Conservation (phyloP, 352 stramenopile genomes). For the Saprolegnia diclina region DNA sequence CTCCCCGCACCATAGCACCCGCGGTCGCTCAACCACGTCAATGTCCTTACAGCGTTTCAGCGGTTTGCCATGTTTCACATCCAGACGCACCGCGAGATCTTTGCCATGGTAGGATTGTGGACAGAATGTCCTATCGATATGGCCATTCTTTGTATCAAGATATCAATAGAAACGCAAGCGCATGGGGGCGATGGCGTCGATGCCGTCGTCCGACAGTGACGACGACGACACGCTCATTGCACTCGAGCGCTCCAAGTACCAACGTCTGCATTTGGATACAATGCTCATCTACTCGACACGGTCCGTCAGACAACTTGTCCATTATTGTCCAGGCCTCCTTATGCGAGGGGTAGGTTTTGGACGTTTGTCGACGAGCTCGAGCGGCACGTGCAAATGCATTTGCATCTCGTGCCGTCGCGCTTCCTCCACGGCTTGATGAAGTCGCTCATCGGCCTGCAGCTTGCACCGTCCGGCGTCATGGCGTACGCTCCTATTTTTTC, state of each 20-base stretch:
- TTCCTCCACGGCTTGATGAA: constrained; percentile 20
- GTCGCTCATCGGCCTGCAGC: constrained; percentile 1
- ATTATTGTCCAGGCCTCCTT: neutral
- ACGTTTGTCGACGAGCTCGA: constrained; percentile 21
- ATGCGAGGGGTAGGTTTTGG: constrained; percentile 21
- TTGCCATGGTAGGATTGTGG: constrained; percentile 10
- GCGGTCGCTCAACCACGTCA: constrained; percentile 20
- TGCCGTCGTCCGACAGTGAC: constrained; percentile 3
- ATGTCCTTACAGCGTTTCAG: constrained; percentile 21
- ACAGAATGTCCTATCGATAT: neutral
- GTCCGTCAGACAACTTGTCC: neutral
- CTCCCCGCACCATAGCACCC: neutral
- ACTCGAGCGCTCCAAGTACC: constrained; percentile 12
- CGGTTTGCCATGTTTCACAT: constrained; percentile 26
- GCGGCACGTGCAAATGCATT: constrained; percentile 19
- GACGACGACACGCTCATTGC: neutral
- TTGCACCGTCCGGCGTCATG: constrained; percentile 7
- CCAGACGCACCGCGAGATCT: constrained; percentile 11
- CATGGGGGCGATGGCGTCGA: neutral
- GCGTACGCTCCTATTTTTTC: neutral
- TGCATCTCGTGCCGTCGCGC: constrained; percentile 13
- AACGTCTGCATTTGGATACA: constrained; percentile 7
- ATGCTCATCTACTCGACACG: constrained; percentile 25
- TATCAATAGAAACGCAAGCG: constrained; percentile 11
- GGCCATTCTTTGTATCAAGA: neutral